Percentiles rank a stretch among this genome's conserved stretches.
Conservation (phyloP, 345 rosid genomes). For the Bruguiera gymnorhiza region DNA sequence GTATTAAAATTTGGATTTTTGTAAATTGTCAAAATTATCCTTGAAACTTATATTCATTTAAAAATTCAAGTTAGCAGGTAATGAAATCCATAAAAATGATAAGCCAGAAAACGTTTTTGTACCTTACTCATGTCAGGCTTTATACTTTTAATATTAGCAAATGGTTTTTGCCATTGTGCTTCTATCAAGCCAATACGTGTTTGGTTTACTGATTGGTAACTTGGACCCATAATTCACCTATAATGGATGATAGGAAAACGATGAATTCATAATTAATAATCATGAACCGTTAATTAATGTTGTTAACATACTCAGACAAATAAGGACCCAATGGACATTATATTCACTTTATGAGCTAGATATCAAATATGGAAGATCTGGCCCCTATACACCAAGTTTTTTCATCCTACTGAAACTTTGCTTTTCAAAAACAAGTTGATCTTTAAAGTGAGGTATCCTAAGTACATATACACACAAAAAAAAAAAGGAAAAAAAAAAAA, state of each 20-base stretch:
- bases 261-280: neutral
- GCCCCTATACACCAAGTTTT: neutral
- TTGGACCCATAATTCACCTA: constrained; percentile 26
- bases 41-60: too few relatives aligned
- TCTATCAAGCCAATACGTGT: constrained; percentile 22
- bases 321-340: neutral
- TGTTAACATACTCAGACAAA: neutral
- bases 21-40: too few relatives aligned
- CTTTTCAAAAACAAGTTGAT: constrained; percentile 11
- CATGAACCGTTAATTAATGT: neutral
- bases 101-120: neutral
- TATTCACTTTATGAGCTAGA: neutral
- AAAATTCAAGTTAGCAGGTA: too few relatives aligned
- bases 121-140: constrained; percentile 14
- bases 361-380: too few relatives aligned
- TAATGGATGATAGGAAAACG: constrained; percentile 12
- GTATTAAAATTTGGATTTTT: too few relatives aligned
- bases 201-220: constrained; percentile 6
- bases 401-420: neutral
- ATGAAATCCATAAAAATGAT: too few relatives aligned
- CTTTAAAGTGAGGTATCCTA: constrained; percentile 59
- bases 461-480: constrained; percentile 39
- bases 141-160: constrained; percentile 26
- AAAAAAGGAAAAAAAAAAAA: constrained; percentile 31
- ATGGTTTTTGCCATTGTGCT: constrained; percentile 25